A percentile compares a stretch with the other conserved stretches of the same genome.
Evolutionary conservation across 805 yeast species (phyloP).

Genomic region (Candida pini): DNA sequence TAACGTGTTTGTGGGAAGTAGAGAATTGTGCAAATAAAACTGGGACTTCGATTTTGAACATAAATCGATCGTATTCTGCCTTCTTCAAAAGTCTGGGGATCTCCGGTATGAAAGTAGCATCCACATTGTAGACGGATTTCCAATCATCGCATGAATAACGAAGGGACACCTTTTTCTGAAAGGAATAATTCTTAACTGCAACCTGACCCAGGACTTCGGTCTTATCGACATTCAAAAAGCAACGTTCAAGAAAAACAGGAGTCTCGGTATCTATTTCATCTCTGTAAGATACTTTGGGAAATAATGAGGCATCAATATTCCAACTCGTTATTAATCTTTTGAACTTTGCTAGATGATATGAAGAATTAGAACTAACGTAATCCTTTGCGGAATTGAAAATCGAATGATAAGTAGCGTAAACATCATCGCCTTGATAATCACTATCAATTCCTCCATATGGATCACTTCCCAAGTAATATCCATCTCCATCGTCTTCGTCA

Average conservation of each 20-base stretch:
- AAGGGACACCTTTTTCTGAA: constrained; percentile 59
- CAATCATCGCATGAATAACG: constrained; percentile 77
- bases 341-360: constrained; percentile 15
- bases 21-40: constrained; percentile 29
- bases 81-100: constrained; percentile 42
- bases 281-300: constrained; percentile 39
- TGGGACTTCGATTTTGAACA: constrained; percentile 53
- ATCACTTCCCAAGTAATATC: constrained; percentile 22
- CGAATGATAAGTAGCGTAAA: constrained; percentile 7
- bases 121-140: constrained; percentile 67
- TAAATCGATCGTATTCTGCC: constrained; percentile 63
- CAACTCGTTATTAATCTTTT: constrained; percentile 30
- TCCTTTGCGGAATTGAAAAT: constrained; percentile 16
- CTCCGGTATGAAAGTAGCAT: constrained; percentile 56
- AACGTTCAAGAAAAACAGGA: constrained; percentile 59
- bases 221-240: constrained; percentile 54
- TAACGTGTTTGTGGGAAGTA: constrained; percentile 18
- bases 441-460: constrained; percentile 19
- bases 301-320: constrained; percentile 38
- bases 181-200: constrained; percentile 72
- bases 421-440: constrained; percentile 5
- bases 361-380: constrained; percentile 9
- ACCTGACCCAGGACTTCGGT: constrained; percentile 62
- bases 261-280: constrained; percentile 36
- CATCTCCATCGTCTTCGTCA: constrained; percentile 22